phyloP scores from a whole-genome alignment of 2,329 filamentous ascomycete species.

The Ascochyta viciae-villosae region DNA sequence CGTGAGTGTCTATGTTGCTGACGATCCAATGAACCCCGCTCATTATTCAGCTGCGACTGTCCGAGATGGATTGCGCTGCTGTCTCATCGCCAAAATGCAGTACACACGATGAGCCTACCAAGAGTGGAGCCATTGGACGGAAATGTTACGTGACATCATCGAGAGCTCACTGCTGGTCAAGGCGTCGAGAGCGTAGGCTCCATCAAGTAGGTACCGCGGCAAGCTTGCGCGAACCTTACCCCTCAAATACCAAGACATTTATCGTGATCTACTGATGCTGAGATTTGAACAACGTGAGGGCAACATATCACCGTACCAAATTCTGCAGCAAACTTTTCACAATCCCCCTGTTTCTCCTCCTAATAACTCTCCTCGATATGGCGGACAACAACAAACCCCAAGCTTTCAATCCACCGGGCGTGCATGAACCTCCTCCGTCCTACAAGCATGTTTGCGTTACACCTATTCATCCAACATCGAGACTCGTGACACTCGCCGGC shows the following conservation, averaged over 20 bases:
- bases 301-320: no score
- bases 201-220: constrained; percentile 1
- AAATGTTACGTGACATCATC: constrained; percentile 10
- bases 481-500: constrained; percentile 44
- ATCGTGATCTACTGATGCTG: no score
- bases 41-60: constrained; percentile 15
- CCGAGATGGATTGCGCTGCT: not conserved
- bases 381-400: constrained; percentile 33
- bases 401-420: constrained; percentile 38
- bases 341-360: no score
- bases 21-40: constrained; percentile 17
- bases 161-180: constrained; percentile 5
- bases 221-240: constrained; percentile 3
- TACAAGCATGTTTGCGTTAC: constrained; percentile 44
- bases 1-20: constrained; percentile 7
- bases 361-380: constrained; percentile 10
- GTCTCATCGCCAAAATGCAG: not conserved
- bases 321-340: not conserved
- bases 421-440: constrained; percentile 36
- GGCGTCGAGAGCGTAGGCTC: not conserved
- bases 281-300: no score
- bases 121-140: not conserved
- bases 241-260: constrained; percentile 13
- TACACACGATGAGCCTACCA: not conserved
- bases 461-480: constrained; percentile 36